Base-by-base conservation (phyloP, 768 basidiomycete genomes). In the Naganishia vishniacii region DNA sequence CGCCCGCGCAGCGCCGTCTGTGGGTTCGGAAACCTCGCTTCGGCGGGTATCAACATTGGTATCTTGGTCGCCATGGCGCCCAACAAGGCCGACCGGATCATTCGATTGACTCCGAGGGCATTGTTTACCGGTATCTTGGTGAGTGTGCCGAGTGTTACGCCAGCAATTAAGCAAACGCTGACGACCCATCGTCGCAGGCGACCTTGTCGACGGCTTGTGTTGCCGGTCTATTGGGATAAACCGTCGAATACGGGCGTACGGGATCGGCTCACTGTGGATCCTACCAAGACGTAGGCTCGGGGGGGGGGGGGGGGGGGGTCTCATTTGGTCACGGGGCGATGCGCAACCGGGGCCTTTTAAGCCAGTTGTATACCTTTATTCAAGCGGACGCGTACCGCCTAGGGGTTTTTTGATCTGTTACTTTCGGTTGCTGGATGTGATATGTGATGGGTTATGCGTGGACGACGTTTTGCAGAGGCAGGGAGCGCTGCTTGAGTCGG, bases 11-110 rank as follows among this genome's bases (percentile, higher is more conserved):
- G 60, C 75, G 86, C 87, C 16, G 84, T 93, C 16, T 92, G 90
- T 76, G 92, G 92, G 11, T 94, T 94, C 72, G 89, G 89, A 65
- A 93, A 93, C 72, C 66, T 76, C 34, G 69, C 67, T 25, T 68
- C 88, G 7, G 80, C 91, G 26, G 91, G 91, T 72, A 90, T 93
- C 69, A 88, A 91, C 75, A 84, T 88, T 65, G 87, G 87, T 71
- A 87, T 88, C 73, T 80, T 88, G 51, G 80, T 81, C 48, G 84
- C 85, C 25, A 80, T 88, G 28, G 87, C 87, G 23, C 87, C 87
- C 3, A 80, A 85, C 25, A 83, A 85, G 66, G 81, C 82, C 61
- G 87, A 83, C 71, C 79, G 83, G 67, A 92, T 94, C 69, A 85
- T 87, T 29, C 81, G 80, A 26, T 53, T 71, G 48, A 64, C 68